A percentile compares a stretch with the other conserved stretches of the same genome.
Conservation (phyloP, 495 filamentous ascomycete species). For the Aspergillus conjunctus region DNA sequence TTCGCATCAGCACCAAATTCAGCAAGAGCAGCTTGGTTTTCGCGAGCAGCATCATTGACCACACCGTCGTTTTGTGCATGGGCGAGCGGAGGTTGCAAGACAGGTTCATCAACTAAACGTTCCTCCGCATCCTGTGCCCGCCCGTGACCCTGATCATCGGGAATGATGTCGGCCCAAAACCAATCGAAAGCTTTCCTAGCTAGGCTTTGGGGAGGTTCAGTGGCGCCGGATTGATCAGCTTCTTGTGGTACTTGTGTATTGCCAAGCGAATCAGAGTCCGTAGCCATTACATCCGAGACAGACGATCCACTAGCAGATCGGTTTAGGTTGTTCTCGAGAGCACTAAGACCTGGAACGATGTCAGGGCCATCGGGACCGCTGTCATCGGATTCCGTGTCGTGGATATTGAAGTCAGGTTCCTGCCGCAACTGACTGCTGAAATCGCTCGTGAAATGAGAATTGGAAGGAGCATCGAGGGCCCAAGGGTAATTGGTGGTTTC, state of each 20-base stretch:
- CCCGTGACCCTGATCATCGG: slow-evolving; percentile 34
- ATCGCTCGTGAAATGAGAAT: background rate
- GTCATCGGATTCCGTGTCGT: slow-evolving; percentile 6
- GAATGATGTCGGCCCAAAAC: slow-evolving; percentile 64
- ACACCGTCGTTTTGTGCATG: slow-evolving; percentile 46
- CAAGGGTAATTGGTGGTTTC: background rate
- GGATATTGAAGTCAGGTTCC: slow-evolving; percentile 4
- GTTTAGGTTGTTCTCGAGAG: background rate
- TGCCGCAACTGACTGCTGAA: background rate
- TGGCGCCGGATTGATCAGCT: slow-evolving; percentile 11
- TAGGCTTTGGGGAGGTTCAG: slow-evolving; percentile 21
- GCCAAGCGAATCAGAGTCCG: background rate
- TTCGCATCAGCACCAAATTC: slow-evolving; percentile 59
- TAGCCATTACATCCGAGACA: background rate
- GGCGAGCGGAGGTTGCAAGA: slow-evolving; percentile 65
- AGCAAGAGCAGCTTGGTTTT: slow-evolving; percentile 33
- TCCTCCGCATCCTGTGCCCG: slow-evolving; percentile 54
- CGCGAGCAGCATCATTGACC: slow-evolving; percentile 25
- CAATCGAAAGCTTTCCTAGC: slow-evolving; percentile 48
- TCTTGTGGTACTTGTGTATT: background rate
- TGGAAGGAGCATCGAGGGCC: background rate
- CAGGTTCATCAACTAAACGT: slow-evolving; percentile 57
- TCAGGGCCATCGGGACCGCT: background rate
- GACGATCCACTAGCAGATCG: background rate
- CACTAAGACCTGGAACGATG: background rate